Evolutionary conservation across 2,329 filamentous ascomycete species (phyloP).

Genomic region (Diplodia seriata): DNA sequence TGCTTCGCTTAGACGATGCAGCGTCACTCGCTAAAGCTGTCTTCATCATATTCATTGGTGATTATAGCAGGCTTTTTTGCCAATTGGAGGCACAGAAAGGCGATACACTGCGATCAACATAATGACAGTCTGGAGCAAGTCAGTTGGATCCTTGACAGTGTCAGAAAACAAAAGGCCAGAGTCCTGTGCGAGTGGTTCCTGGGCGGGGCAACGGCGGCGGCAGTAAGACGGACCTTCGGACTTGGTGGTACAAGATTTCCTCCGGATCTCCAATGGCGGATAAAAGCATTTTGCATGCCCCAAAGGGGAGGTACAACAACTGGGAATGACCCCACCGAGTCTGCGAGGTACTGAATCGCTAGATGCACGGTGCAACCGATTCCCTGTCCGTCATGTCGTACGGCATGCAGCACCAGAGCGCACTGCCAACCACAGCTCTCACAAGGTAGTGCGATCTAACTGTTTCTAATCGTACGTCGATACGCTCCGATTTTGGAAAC

Average conservation of each 20-base stretch:
- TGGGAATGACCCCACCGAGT: not conserved
- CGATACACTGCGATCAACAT: not conserved
- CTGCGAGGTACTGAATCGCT: not conserved
- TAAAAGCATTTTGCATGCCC: not conserved
- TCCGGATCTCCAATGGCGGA: not conserved
- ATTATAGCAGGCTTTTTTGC: not conserved
- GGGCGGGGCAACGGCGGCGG: not conserved
- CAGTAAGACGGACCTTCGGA: not conserved
- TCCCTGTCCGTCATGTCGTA: slow-evolving; percentile 12
- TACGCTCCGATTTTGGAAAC: not conserved
- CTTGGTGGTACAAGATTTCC: not conserved
- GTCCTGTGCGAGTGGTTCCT: not conserved
- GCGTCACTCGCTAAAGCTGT: not conserved
- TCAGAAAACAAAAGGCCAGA: not conserved
- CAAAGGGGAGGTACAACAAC: not conserved
- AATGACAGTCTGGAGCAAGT: not conserved
- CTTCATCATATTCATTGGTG: not conserved
- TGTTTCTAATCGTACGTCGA: slow-evolving; percentile 15
- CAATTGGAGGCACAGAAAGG: not conserved
- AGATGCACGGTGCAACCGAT: slow-evolving; percentile 23
- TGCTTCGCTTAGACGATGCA: not conserved
- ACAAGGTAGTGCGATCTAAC: slow-evolving; percentile 15
- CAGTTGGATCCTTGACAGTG: not conserved
- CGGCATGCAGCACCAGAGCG: slow-evolving; percentile 12
- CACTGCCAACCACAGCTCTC: slow-evolving; percentile 12